A percentile compares a stretch with the other conserved stretches of the same genome.
Conservation (phyloP, 208 protist genomes). For the Wallacemonas sp. region DNA sequence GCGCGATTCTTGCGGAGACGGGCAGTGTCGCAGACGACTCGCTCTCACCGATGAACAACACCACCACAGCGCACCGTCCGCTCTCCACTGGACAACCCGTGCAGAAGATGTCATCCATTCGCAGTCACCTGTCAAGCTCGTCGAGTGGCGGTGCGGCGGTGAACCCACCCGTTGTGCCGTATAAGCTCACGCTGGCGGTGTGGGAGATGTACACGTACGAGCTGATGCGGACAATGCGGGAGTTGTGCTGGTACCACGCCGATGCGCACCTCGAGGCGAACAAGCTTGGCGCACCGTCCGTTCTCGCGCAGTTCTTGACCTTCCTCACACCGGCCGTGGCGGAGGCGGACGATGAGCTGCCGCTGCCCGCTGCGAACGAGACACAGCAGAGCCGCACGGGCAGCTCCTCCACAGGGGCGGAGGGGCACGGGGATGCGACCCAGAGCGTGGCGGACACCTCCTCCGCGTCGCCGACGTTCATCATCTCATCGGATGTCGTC, state of each 20-base stretch:
- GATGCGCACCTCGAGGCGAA: constrained; percentile 55
- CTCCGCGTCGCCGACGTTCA: no score
- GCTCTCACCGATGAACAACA: not conserved
- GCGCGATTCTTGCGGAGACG: no score
- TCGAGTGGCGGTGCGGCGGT: not conserved
- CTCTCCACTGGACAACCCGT: not conserved
- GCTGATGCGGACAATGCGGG: constrained; percentile 53
- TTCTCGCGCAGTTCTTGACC: constrained; percentile 50
- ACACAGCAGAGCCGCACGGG: no score
- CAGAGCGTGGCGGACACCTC: no score
- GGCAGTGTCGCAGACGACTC: constrained; percentile 9
- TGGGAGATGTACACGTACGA: constrained; percentile 52
- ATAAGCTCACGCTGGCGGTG: constrained; percentile 6
- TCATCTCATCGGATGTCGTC: not conserved
- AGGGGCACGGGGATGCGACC: no score
- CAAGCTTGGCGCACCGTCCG: constrained; percentile 57
- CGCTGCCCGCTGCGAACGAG: no score
- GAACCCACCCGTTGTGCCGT: not conserved
- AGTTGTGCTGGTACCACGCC: constrained; percentile 48
- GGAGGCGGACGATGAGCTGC: not conserved
- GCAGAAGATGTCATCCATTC: not conserved
- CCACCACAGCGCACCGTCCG: not conserved
- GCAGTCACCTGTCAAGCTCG: not conserved
- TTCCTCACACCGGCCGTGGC: constrained; percentile 19
- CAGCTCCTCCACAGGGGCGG: no score